Base-by-base conservation (phyloP, 352 stramenopile species). In the Pythium myriotylum region DNA sequence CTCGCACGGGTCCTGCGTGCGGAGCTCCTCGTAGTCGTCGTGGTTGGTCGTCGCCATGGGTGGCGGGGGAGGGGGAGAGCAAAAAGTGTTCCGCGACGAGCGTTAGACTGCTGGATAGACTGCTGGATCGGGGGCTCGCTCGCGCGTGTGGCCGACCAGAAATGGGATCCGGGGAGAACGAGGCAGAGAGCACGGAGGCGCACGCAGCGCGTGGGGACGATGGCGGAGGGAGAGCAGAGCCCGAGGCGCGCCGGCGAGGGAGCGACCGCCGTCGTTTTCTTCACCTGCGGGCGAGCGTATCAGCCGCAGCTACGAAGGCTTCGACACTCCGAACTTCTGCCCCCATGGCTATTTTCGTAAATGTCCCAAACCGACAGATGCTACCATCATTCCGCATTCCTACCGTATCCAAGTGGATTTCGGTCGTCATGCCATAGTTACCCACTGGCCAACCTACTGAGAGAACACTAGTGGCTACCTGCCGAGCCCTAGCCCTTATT, bases 201-300 rank as follows among this genome's bases (percentile, higher is more conserved):
- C 24, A 17, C 8, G 5, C 12, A 0, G 54, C 32, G 43, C 54
- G 54, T 54, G 4, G 42, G 26, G 54, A 62, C 54, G 54, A 62
- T 62, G 16, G n/a, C n/a, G n/a, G n/a, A n/a, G n/a, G n/a, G n/a
- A n/a, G n/a, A n/a, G n/a, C n/a, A n/a, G n/a, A n/a, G n/a, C n/a
- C n/a, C n/a, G n/a, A n/a, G n/a, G n/a, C n/a, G n/a, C n/a, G n/a
- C n/a, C n/a, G n/a, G 54, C 43, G 53, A 60, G 42, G 53, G 46
- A 53, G 54, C 54, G 51, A 58, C 51, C 43, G 33, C 33, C 45
- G 45, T 33, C 45, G 35, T 45, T 48, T 58, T 58, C 51, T 58
- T 46, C 51, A 20, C 51, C 51, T 58, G 33, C 17, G 20, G 35
- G 37, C 51, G 33, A 58, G 51, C 51, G 43, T 58, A 48, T 58